Evolutionary conservation across 176 grass and related monocot genomes (phyloP).

Genomic region (Oryza officinalis): DNA sequence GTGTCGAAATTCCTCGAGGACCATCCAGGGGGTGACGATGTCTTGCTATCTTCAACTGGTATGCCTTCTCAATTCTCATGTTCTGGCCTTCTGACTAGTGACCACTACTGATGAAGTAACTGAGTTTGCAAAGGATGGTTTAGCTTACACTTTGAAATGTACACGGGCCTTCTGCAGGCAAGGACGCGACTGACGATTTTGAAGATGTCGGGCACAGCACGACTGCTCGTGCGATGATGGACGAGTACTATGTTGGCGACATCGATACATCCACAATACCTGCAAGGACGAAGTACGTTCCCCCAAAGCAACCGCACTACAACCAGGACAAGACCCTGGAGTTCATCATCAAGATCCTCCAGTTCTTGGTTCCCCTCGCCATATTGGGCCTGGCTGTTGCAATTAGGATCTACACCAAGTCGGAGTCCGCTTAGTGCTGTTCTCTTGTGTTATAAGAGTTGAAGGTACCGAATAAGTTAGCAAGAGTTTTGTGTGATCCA

Average conservation of each 20-base stretch:
- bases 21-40: conserved; percentile 84
- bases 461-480: conserved; percentile 38
- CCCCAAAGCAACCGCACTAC: conserved; percentile 86
- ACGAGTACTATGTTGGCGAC: conserved; percentile 58
- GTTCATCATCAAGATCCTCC: conserved; percentile 82
- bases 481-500: conserved; percentile 6
- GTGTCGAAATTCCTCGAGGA: conserved; percentile 86
- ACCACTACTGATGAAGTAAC: neutral
- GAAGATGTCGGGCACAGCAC: conserved; percentile 89
- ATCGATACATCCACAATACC: conserved; percentile 65
- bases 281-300: conserved; percentile 49
- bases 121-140: neutral
- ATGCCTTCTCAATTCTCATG: conserved; percentile 5
- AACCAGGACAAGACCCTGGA: conserved; percentile 81
- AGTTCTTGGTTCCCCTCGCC: conserved; percentile 81
- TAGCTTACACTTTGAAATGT: neutral
- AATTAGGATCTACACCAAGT: conserved; percentile 90
- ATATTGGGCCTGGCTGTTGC: conserved; percentile 80
- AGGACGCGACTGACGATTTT: conserved; percentile 89
- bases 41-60: conserved; percentile 85
- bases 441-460: neutral
- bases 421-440: conserved; percentile 41
- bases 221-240: conserved; percentile 78
- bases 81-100: neutral
- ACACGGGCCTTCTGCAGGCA: conserved; percentile 43